Conservation (phyloP, 129 eudicot species). For the Logfia minima region DNA sequence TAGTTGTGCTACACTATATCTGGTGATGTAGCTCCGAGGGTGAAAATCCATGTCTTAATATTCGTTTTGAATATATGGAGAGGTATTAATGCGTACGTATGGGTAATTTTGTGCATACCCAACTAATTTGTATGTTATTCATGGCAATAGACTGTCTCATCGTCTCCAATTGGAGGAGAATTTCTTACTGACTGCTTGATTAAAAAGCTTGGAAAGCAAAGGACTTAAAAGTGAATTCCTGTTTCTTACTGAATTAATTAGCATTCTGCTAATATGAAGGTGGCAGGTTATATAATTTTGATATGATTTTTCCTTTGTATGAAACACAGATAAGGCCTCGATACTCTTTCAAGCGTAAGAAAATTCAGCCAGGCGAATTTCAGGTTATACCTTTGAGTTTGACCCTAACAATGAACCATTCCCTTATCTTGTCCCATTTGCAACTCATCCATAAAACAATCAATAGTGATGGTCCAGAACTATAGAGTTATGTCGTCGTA, state of each 20-base stretch:
- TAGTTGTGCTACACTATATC: no score
- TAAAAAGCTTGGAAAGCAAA: conserved; percentile 91
- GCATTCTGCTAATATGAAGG: conserved; percentile 15
- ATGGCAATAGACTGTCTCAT: conserved; percentile 64
- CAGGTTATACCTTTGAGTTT: conserved; percentile 53
- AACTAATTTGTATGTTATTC: no score
- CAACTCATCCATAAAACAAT: conserved; percentile 2
- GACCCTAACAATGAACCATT: not conserved
- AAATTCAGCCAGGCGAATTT: conserved; percentile 87
- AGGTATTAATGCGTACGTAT: not conserved
- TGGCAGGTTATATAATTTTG: not conserved
- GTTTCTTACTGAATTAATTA: conserved; percentile 3
- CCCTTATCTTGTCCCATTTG: not conserved
- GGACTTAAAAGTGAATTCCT: conserved; percentile 65
- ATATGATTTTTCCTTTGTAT: conserved; percentile 8
- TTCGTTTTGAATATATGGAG: no score
- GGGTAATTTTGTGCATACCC: not conserved
- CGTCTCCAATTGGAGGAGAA: conserved; percentile 95
- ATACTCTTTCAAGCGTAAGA: conserved; percentile 90
- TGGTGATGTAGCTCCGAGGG: no score
- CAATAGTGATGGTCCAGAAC: conserved; percentile 8
- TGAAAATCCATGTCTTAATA: no score
- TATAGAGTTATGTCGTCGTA: no score
- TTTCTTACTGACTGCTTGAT: conserved; percentile 88
- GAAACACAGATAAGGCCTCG: conserved; percentile 87